Evolutionary conservation across 169 alveolate species (phyloP).

Genomic region (Haemoproteus tartakovskyi): DNA sequence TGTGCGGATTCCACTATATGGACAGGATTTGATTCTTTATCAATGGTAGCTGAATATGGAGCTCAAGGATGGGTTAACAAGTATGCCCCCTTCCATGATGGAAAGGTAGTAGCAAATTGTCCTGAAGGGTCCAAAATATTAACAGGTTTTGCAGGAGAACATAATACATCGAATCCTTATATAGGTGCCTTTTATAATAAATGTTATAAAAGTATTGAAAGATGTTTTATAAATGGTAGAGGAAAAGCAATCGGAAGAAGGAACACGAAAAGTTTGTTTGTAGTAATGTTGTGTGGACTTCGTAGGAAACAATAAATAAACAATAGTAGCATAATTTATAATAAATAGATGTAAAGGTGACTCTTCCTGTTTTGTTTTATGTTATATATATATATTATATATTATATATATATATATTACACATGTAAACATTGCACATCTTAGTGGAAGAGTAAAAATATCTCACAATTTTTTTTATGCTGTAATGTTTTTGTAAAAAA

Average conservation of each 20-base stretch:
- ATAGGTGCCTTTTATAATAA: conserved; percentile 25
- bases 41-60: conserved; percentile 31
- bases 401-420: too few species aligned
- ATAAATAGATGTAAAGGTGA: too few species aligned
- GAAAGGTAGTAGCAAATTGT: conserved; percentile 21
- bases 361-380: too few species aligned
- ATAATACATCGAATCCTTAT: conserved; percentile 49
- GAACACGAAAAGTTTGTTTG: conserved; percentile 20
- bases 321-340: too few species aligned
- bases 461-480: too few species aligned
- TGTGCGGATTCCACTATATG: conserved; percentile 56
- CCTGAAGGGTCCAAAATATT: conserved; percentile 27
- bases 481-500: too few species aligned
- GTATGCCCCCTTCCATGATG: conserved; percentile 28
- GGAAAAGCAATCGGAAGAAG: conserved; percentile 29
- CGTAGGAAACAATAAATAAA: too few species aligned
- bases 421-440: too few species aligned
- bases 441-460: too few species aligned
- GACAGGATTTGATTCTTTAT: conserved; percentile 16
- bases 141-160: conserved; percentile 43
- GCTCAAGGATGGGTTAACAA: conserved; percentile 20
- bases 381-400: too few species aligned
- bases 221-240: conserved; percentile 53
- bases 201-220: conserved; percentile 33
- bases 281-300: conserved; percentile 20